Evolutionary conservation across 805 yeast species (phyloP).

Genomic region (Metschnikowia lochheadii): DNA sequence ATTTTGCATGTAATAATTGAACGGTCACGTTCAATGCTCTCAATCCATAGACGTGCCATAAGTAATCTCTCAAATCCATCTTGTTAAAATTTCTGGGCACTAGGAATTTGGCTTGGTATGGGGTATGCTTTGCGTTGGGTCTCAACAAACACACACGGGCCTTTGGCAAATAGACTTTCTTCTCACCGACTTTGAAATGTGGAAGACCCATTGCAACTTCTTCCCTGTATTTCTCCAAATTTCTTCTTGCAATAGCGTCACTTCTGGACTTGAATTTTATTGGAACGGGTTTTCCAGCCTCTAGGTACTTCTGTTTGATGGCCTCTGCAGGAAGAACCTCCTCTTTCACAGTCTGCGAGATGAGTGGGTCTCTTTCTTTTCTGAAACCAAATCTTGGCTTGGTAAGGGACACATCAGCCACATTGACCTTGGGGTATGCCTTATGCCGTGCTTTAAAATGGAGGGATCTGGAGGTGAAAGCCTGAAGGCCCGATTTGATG

Average conservation of each 20-base stretch:
- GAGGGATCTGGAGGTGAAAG: slow-evolving; percentile 14
- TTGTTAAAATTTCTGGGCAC: slow-evolving; percentile 94
- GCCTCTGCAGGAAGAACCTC: slow-evolving; percentile 38
- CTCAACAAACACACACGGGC: slow-evolving; percentile 77
- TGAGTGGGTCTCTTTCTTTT: slow-evolving; percentile 34
- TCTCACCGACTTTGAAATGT: slow-evolving; percentile 80
- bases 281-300: slow-evolving; percentile 41
- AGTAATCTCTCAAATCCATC: slow-evolving; percentile 88
- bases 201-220: slow-evolving; percentile 62
- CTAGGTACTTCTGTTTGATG: slow-evolving; percentile 31
- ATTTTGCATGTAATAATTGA: slow-evolving; percentile 72
- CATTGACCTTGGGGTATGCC: slow-evolving; percentile 38
- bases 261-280: slow-evolving; percentile 33
- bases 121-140: slow-evolving; percentile 95
- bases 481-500: slow-evolving; percentile 3
- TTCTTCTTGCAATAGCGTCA: slow-evolving; percentile 36
- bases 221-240: slow-evolving; percentile 38
- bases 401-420: slow-evolving; percentile 34
- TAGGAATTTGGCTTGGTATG: slow-evolving; percentile 92
- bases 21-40: slow-evolving; percentile 87
- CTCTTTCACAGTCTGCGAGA: slow-evolving; percentile 37
- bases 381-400: slow-evolving; percentile 39
- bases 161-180: slow-evolving; percentile 75
- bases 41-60: slow-evolving; percentile 85
- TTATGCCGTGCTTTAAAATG: slow-evolving; percentile 30